Evolutionary conservation across 306 rosid genomes (phyloP), one percentile per base, ranked within the genome.

Genomic region (Calophaca sinica): DNA sequence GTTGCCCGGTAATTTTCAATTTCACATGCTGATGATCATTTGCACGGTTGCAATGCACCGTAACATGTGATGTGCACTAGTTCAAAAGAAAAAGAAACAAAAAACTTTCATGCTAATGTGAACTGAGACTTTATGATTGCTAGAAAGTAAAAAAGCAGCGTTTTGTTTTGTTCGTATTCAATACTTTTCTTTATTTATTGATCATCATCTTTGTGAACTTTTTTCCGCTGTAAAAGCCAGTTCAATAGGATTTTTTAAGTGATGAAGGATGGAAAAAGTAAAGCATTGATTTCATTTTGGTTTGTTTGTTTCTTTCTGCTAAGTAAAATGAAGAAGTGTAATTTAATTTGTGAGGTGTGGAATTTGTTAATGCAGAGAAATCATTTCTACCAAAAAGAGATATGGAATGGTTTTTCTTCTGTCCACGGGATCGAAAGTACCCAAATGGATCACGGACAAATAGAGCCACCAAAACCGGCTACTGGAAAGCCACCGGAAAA

Each of bases 401-500:
- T 51, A 85, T 93, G 98, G 98, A 93, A 58, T 93, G 98, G 98
- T 93, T 91, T 68, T 93, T 93, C 92, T 93, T 91, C 86, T 88
- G 98, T 78, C 97, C 98, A 6, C 70, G 98, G 7, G 97, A 93
- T 83, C 78, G 87, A 38, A 93, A 93, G 86, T 93, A 91, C 58
- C 96, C 96, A 15, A 93, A 93, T 80, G 98, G 97, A 55, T 93
- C 97, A 5, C 62, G 98, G 79, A 93, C 98, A 15, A 93, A 93
- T 72, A 81, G 98, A 86, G 98, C 98, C 20, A 93, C 98, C 49
- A 93, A 88, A 84, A 90, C 90, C 53, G 98, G 98, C 52, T 93
- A 93, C 80, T 93, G 98, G 98, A 93, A 93, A 85, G 98, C 98
- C 81, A 93, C 98, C 6, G 98, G 98, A 65, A 93, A 93, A 81